phyloP scores from a whole-genome alignment of 2,329 filamentous ascomycete species.

The Nemania serpens region DNA sequence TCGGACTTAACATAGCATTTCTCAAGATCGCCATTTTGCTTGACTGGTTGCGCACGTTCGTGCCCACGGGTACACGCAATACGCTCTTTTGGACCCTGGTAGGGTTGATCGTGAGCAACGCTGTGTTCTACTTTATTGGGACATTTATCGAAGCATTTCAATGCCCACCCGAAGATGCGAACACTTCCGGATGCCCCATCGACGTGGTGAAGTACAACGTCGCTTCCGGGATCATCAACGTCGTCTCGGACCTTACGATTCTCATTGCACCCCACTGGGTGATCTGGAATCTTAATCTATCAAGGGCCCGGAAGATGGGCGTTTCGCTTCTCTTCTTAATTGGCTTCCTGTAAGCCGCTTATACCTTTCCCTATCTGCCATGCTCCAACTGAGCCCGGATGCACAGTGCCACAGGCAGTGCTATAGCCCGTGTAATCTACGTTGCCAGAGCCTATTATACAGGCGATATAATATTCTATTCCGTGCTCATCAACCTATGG shows the following conservation, averaged over 20 bases:
- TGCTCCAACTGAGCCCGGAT: neutral
- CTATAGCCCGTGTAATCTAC: constrained; percentile 21
- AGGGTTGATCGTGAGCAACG: constrained; percentile 19
- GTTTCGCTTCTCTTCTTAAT: constrained; percentile 28
- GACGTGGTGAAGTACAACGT: constrained; percentile 25
- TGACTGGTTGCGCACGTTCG: constrained; percentile 23
- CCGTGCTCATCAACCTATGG: constrained; percentile 27
- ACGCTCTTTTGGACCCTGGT: constrained; percentile 21
- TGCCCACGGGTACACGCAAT: constrained; percentile 21
- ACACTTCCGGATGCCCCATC: constrained; percentile 18
- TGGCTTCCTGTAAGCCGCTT: constrained; percentile 23
- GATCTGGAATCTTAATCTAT: constrained; percentile 28
- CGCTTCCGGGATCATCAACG: constrained; percentile 28
- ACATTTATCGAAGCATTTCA: constrained; percentile 29
- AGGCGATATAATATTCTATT: constrained; percentile 20
- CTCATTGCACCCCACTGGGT: constrained; percentile 28
- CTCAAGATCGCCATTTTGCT: constrained; percentile 26
- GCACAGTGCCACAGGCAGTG: constrained; percentile 24
- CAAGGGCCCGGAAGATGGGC: constrained; percentile 20
- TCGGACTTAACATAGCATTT: constrained; percentile 26
- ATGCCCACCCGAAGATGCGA: constrained; percentile 22
- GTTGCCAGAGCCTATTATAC: constrained; percentile 14
- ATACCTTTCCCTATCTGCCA: neutral
- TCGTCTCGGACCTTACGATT: constrained; percentile 28
- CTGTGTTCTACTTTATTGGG: constrained; percentile 25